A percentile compares a stretch with the other conserved stretches of the same genome.
Evolutionary conservation across 2,329 filamentous ascomycete genomes (phyloP).

Genomic region (Coniosporium tulheliwenetii): DNA sequence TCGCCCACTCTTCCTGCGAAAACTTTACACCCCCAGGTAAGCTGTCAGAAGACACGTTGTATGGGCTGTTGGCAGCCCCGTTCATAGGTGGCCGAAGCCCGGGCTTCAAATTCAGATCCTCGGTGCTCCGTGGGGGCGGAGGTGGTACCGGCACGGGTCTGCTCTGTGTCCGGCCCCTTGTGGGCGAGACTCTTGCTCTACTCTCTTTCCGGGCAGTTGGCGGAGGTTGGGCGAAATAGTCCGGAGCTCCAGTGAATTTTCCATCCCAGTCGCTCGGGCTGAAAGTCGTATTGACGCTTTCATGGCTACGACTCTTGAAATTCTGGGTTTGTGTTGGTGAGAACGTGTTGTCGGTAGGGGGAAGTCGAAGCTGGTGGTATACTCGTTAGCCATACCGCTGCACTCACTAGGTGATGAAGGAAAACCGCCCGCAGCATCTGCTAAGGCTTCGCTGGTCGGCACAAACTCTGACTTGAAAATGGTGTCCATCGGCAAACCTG

Average conservation of each 20-base stretch:
- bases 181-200: conserved; percentile 1
- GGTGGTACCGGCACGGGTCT: conserved; percentile 1
- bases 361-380: conserved; percentile 3
- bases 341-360: conserved; percentile 5
- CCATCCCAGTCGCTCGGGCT: conserved; percentile 29
- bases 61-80: no score
- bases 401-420: no score
- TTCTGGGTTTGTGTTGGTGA: conserved; percentile 6
- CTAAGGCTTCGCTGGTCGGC: no score
- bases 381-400: no score
- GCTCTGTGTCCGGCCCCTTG: conserved; percentile 1
- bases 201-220: conserved; percentile 9
- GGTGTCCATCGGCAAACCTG: no score
- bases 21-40: conserved; percentile 15
- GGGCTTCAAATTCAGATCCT: no score
- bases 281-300: conserved; percentile 34
- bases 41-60: no score
- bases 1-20: conserved; percentile 24
- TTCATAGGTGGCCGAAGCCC: no score
- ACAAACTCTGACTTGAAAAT: no score
- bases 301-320: conserved; percentile 29
- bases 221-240: conserved; percentile 24
- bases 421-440: no score
- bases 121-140: not conserved
- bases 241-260: conserved; percentile 24